Conservation (phyloP, 139 green algal species). For the Closterium sp. region DNA sequence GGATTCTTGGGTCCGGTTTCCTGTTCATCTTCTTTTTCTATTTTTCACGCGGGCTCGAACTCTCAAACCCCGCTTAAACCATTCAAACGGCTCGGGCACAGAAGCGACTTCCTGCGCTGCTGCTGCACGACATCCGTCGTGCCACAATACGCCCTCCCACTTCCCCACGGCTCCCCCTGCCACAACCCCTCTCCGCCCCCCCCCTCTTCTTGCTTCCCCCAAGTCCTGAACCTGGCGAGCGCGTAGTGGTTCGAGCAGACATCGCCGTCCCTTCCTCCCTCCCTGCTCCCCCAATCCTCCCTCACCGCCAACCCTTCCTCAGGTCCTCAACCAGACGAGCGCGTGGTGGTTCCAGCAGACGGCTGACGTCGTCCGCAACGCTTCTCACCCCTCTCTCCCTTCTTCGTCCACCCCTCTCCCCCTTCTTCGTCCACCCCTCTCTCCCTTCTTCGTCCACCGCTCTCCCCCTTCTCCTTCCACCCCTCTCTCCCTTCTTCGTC, state of each 20-base stretch:
- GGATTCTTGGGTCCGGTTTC: not conserved
- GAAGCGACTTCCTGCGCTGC: too few relatives aligned
- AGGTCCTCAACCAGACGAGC: slow-evolving; percentile 94
- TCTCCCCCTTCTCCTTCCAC: not conserved
- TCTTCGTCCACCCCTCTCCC: too few relatives aligned
- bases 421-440: not conserved
- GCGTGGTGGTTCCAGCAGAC: slow-evolving; percentile 94
- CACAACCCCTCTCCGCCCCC: too few relatives aligned
- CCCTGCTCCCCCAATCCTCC: not conserved
- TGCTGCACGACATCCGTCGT: too few relatives aligned
- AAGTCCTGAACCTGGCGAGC: slow-evolving; percentile 95
- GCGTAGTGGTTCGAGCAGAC: slow-evolving; percentile 69
- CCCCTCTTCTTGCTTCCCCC: slow-evolving; percentile 10
- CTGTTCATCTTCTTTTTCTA: too few relatives aligned
- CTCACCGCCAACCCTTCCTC: not conserved
- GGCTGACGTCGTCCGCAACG: slow-evolving; percentile 75
- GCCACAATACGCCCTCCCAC: too few relatives aligned
- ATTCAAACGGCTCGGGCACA: too few relatives aligned
- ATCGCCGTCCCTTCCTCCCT: not conserved
- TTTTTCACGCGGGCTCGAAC: too few relatives aligned
- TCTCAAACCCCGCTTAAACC: too few relatives aligned
- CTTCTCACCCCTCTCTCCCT: slow-evolving; percentile 72
- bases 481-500: not conserved
- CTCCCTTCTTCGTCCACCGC: not conserved
- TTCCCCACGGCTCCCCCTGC: too few relatives aligned